Evolutionary conservation across 169 alveolate species (phyloP).

Genomic region (Neospora caninum): DNA sequence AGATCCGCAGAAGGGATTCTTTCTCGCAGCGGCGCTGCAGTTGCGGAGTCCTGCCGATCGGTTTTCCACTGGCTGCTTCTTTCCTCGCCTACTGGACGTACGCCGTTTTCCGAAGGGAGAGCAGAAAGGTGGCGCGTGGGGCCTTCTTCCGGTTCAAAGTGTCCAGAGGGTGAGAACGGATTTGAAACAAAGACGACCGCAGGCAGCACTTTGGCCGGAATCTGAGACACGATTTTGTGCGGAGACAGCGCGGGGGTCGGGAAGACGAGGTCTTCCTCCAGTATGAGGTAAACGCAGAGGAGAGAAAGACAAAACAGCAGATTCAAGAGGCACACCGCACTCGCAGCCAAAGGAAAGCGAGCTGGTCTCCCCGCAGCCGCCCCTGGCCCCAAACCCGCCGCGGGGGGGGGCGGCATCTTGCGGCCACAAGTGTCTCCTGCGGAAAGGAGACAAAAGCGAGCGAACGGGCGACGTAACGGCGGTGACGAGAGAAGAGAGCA

Average conservation of each 20-base stretch:
- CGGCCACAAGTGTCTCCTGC: background rate
- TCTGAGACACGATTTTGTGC: background rate
- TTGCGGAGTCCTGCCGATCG: too few relatives aligned
- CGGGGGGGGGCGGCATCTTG: constrained; percentile 1
- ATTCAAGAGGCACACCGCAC: background rate
- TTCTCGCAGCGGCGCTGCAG: too few relatives aligned
- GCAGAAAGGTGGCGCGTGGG: too few relatives aligned
- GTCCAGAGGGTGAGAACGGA: background rate
- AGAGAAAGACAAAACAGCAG: background rate
- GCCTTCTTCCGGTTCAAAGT: too few relatives aligned
- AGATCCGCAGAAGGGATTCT: too few relatives aligned
- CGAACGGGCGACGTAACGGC: background rate
- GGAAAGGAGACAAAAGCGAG: background rate
- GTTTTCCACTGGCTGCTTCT: too few relatives aligned
- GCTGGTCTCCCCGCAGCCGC: background rate
- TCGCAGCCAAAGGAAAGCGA: background rate
- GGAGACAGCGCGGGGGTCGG: background rate
- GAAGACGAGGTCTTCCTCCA: background rate
- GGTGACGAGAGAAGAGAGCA: background rate
- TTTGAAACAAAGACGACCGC: constrained; percentile 4
- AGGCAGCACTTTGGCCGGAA: background rate
- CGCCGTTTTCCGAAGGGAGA: too few relatives aligned
- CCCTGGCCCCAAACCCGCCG: background rate
- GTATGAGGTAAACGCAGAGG: background rate
- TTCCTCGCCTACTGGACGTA: too few relatives aligned